Evolutionary conservation across 805 yeast species (phyloP), one percentile per base, ranked within the genome.

Genomic region (Metschnikowia proteae): DNA sequence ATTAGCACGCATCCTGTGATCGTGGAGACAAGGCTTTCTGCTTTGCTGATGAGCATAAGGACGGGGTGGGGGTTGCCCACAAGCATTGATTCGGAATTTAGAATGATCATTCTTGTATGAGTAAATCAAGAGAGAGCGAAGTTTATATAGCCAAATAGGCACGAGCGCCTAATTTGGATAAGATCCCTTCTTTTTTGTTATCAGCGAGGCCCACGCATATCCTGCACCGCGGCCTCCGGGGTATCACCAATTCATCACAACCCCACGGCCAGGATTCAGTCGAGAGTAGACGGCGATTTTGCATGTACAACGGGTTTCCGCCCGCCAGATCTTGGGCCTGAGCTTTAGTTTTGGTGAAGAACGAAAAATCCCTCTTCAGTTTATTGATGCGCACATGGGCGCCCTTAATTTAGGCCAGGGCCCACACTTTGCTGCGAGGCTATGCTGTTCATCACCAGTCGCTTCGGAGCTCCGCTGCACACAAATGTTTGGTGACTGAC

Each of bases 121-220:
- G 32, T 26, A 26, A 37, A 37, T n/a, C 30, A 26, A 11, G 23
- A 27, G 22, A 37, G 22, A 37, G 22, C 26, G 8, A 6, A 3
- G 17, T 26, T 3, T 7, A 26, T 37, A 38, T 27, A 38, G 11
- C 23, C 22, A 4, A 11, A 9, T 22, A 30, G 35, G 43, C 43
- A 4, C 31, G 43, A 10, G 11, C 34, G 43, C 32, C 43, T 30
- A 39, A 39, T 13, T 39, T 3, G 23, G 13, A 26, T 29, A 28
- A 22, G 25, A 8, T 22, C 22, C 29, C 10, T 39, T 28, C 38
- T 39, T 39, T 39, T 38, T 39, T 28, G 33, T 39, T 39, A 29
- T 39, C 43, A 39, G 33, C 42, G 17, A 28, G 28, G 42, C 9
- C 43, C 41, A 28, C 41, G 41, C 41, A 23, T 7, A 10, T 38